Percentiles rank a stretch among this genome's conserved stretches.
Evolutionary conservation across 169 alveolate genomes (phyloP).

Genomic region (Theileria annulata): DNA sequence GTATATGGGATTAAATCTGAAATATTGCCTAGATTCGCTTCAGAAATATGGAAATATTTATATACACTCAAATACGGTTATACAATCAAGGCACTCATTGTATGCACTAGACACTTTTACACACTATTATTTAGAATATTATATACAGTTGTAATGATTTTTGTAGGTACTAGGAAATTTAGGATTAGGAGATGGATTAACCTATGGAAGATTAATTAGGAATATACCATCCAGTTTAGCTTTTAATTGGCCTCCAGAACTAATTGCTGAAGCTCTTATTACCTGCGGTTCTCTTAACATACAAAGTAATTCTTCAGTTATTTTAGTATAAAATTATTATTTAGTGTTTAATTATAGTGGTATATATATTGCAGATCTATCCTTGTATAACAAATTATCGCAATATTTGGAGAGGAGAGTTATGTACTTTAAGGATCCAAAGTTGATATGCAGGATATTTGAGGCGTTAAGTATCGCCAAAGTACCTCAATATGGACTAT

Average conservation of each 20-base stretch:
- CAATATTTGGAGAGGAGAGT: constrained; percentile 29
- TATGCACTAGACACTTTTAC: not conserved
- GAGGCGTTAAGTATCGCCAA: constrained; percentile 33
- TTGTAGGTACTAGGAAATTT: constrained; percentile 42
- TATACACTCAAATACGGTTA: constrained; percentile 61
- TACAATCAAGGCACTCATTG: constrained; percentile 59
- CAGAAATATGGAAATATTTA: constrained; percentile 63
- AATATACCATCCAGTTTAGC: constrained; percentile 62
- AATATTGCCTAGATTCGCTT: constrained; percentile 44
- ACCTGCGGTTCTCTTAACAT: constrained; percentile 25
- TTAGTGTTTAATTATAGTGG: constrained; percentile 9
- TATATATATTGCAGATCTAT: constrained; percentile 11
- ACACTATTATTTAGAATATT: not conserved
- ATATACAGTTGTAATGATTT: not conserved
- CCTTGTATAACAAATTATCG: constrained; percentile 38
- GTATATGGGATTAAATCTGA: constrained; percentile 40
- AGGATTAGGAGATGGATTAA: constrained; percentile 40
- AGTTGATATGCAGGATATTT: constrained; percentile 33
- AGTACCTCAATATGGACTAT: constrained; percentile 44
- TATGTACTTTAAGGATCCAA: constrained; percentile 8
- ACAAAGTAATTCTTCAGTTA: not conserved
- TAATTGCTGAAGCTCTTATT: constrained; percentile 49
- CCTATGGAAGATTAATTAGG: constrained; percentile 54
- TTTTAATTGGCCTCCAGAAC: constrained; percentile 49
- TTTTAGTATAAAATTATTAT: not conserved